phyloP scores from a whole-genome alignment of 257 asterid genomes.

The Nemophila menziesii region DNA sequence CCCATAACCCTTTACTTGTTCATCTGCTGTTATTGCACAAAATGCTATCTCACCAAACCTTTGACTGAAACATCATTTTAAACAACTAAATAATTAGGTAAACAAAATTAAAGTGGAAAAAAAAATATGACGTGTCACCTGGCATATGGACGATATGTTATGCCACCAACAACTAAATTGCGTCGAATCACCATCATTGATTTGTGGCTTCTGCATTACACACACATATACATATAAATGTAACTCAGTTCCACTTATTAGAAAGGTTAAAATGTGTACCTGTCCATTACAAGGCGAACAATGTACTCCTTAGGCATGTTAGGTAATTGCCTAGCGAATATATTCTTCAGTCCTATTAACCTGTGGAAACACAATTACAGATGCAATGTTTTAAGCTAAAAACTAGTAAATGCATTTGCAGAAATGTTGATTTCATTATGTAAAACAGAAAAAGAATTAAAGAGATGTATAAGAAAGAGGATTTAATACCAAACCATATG shows the following conservation, averaged over 20 bases:
- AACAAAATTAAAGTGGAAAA: background rate
- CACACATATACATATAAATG: conserved; percentile 12
- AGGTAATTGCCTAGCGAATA: conserved; percentile 88
- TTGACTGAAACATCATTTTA: conserved; percentile 46
- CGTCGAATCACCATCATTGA: conserved; percentile 86
- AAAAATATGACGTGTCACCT: conserved; percentile 35
- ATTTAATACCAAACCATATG: conserved; percentile 87
- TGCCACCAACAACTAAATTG: conserved; percentile 89
- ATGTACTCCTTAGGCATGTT: conserved; percentile 99
- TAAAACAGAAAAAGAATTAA: conserved; percentile 4
- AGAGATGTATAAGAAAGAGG: conserved; percentile 10
- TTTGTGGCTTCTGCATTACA: conserved; percentile 69
- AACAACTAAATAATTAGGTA: background rate
- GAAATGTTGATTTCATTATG: background rate
- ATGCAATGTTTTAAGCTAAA: background rate
- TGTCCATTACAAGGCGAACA: conserved; percentile 98
- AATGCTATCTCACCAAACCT: conserved; percentile 98
- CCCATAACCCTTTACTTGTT: conserved; percentile 98
- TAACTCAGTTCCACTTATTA: conserved; percentile 4
- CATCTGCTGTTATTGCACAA: conserved; percentile 95
- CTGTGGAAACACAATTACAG: conserved; percentile 25
- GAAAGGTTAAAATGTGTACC: conserved; percentile 25
- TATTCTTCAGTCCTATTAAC: conserved; percentile 94
- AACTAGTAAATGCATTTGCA: background rate
- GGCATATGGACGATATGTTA: conserved; percentile 83